Base-by-base conservation (phyloP, 1,284 basidiomycete species). In the Flammula alnicola region DNA sequence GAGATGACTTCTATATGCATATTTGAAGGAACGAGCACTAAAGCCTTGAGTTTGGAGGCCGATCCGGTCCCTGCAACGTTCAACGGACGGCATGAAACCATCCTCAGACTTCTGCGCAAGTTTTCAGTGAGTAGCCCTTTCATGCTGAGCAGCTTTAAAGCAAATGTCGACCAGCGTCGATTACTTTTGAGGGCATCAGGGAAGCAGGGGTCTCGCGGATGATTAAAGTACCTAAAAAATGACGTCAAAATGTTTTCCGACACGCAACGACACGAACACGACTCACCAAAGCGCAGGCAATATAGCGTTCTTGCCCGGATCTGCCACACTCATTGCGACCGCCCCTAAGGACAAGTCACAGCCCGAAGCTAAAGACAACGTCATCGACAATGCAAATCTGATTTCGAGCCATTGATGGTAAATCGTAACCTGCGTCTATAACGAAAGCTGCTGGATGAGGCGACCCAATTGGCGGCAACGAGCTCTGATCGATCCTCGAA, bases 1-100 rank as follows among this genome's bases (percentile, higher is more conserved):
- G 79, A 70, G 0, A 83, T 80, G 0, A 86, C 83, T 1, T 93
- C 93, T 0, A 91, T 94, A 0, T 84, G 87, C 57, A 90, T 91
- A 55, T 88, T 89, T 3, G 88, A 88, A 0, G 87, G 81, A 14
- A 93, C 83, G 1, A 94, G 79, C 3, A 85, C 80, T 44, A 93
- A 87, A 0, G 86, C 90, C 53, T 77, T 79, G n/a, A n/a, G 86
- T 89, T 38, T 74, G 80, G 0, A 71, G 49, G 0, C 78, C 84
- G 49, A 87, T 83, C 16, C 88, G 64, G 20, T 63, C 62, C 26
- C 63, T 69, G 50, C 80, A 84, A 23, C 69, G 66, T 4, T 75
- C 70, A 3, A 72, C 65, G 0, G 79, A 84, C 2, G 85, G 91
- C 17, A 76, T 66, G 64, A 91, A 94, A 7, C 75, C 78, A 22